Evolutionary conservation across 306 rosid species (phyloP), one percentile per base, ranked within the genome.

Genomic region (Fragaria ananassa): DNA sequence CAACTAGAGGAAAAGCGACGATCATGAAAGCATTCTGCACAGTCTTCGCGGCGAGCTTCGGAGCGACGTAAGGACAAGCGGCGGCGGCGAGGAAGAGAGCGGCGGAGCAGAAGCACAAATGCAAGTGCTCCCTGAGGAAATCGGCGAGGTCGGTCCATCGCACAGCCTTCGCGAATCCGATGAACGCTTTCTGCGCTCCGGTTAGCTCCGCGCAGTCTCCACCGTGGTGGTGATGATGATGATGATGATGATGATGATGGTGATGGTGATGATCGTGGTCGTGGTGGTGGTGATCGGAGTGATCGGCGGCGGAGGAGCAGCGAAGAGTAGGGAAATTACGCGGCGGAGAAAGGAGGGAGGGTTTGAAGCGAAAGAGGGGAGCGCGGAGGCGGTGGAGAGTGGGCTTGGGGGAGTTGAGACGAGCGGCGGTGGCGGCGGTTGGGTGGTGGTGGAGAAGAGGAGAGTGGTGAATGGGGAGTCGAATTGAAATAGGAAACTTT

Each of bases 1-100:
- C 99, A 67, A 95, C 96, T 27, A 92, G 85, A 79, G 99, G 97
- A 72, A 95, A 95, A 2, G 92, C 97, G 6, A 89, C 25, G 58
- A 78, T 51, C 50, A 95, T 84, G 88, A 92, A 82, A 47, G 93
- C 74, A 44, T 90, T 92, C 70, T 95, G 99, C n/a, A 89, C 8
- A 54, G 86, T 90, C 84, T 88, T 92, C 80, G 81, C 79, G 51
- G 85, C 75, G 2, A 88, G 87, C 83, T 85, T 95, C 13, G 96
- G 99, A 75, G 88, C 75, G 66, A 87, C 21, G 71, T 91, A 84
- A 71, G 99, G 99, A 74, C 90, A 92, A 74, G 89, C 92, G 13
- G 93, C 97, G 23, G 99, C 93, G 29, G 91, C 83, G 2, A 95
- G 87, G 34, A 95, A 88, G 25, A 95, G 74, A 42, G 88, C 92